Base-by-base conservation (phyloP, 352 stramenopile species). In the Blastocystis sp. region DNA sequence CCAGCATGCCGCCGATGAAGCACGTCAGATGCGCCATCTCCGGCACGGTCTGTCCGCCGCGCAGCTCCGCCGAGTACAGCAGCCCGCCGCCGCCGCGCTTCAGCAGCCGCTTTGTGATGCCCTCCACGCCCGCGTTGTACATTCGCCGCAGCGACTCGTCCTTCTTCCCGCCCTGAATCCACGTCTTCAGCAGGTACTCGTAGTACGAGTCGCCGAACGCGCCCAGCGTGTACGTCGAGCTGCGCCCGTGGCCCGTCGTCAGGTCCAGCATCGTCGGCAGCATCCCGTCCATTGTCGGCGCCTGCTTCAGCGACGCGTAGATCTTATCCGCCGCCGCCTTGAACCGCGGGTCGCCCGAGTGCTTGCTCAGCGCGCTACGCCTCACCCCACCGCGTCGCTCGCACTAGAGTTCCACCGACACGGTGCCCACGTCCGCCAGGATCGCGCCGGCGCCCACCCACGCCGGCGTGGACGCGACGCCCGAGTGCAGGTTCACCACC, bases 41-140 rank as follows among this genome's bases (percentile, higher is more conserved):
- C 38, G n/a, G n/a, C 65, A 60, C 78, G 17, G 76, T 61, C 3
- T 10, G 40, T 24, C 65, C 65, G 19, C 60, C 60, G 6, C 19
- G 42, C 24, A 68, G 40, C 45, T 63, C 40, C 2, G 43, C 78
- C n/a, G 28, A 66, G 52, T 78, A 88, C 17, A 88, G 60, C 38
- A 88, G 42, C 1, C 68, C 64, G n/a, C 64, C 40, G 24, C 43
- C 21, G 2, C 40, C 40, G 14, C 78, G 82, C 61, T 91, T 89
- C 28, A 98, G 89, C 43, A 98, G 84, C 43, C 95, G 90, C 84
- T 95, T 92, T 24, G 97, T 94, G 57, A 98, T 95, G 10, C 95
- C 95, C 28, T 95, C 91, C 54, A 99, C 94, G 1, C 95, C 93
- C 66, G 95, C 92, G 87, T 98, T 95, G 89, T 98, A 99, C 74